These are phyloP conservation scores for Heterobasidion irregulare DNA, from an alignment of 1,284 basidiomycete genomes.

Conservation along the genomic window DNA sequence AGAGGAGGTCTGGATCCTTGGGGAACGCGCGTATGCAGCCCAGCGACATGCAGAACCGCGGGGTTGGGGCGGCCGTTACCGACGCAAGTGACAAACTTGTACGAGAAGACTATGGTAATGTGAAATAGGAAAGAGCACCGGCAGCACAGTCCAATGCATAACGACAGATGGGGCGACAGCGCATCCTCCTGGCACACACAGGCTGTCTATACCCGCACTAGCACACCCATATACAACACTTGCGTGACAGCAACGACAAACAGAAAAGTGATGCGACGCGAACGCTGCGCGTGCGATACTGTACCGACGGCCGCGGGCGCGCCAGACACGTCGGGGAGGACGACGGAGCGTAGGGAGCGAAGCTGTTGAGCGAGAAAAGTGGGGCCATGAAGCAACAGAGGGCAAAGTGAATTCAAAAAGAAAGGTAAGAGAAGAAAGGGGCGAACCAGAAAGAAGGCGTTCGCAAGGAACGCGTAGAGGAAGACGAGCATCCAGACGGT, in stretches of 20 bases:
- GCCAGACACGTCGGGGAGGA: constrained; percentile 55
- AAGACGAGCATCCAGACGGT: constrained; percentile 70
- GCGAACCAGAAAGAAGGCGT: constrained; percentile 90
- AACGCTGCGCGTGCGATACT: constrained; percentile 73
- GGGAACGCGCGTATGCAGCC: no score
- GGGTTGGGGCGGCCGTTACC: no score
- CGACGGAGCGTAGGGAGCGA: constrained; percentile 85
- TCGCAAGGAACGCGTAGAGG: constrained; percentile 80
- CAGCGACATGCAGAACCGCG: no score
- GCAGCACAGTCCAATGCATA: no score
- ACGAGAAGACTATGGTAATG: no score
- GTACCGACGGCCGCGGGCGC: constrained; percentile 46
- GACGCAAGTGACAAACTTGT: no score
- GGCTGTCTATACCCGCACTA: constrained; percentile 45
- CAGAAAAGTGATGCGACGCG: constrained; percentile 78
- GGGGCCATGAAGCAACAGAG: background rate
- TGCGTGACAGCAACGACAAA: constrained; percentile 77
- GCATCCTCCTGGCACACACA: no score
- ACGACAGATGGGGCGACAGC: no score
- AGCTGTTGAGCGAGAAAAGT: constrained; percentile 41
- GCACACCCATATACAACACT: constrained; percentile 73
- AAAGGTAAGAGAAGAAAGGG: background rate
- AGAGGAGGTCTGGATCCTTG: no score
- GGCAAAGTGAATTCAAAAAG: background rate
- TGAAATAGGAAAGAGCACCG: no score